Percentiles rank a stretch among this genome's conserved stretches.
phyloP scores from a whole-genome alignment of 257 asterid genomes.

The Penstemon barbatus region DNA sequence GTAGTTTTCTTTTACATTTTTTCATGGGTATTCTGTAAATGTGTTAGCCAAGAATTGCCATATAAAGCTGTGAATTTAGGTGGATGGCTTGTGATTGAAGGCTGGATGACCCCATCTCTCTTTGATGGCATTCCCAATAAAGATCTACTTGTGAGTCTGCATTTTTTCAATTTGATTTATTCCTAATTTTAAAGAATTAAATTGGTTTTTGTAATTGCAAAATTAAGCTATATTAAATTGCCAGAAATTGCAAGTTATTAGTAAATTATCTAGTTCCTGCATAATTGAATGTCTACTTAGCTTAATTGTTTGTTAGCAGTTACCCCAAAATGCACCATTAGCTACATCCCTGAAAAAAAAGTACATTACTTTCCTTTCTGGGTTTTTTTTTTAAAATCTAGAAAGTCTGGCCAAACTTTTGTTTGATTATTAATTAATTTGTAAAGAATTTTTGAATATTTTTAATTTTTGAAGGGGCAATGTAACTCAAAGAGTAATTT shows the following conservation, averaged over 20 bases:
- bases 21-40: background rate
- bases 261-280: background rate
- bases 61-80: conserved; percentile 44
- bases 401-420: no score
- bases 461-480: background rate
- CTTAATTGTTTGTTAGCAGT: background rate
- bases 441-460: no score
- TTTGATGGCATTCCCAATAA: conserved; percentile 40
- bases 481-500: background rate
- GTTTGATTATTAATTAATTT: no score
- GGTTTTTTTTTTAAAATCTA: background rate
- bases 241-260: background rate
- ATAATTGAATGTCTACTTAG: background rate
- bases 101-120: conserved; percentile 50
- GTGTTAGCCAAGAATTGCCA: conserved; percentile 17
- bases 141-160: conserved; percentile 20
- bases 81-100: conserved; percentile 47
- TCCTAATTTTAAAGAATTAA: background rate
- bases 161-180: background rate
- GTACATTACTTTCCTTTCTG: background rate
- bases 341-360: no score
- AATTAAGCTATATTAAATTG: background rate
- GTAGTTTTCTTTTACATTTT: background rate
- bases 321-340: background rate
- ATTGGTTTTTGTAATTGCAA: conserved; percentile 8